Evolutionary conservation across 2,329 filamentous ascomycete species (phyloP).

Genomic region (Pezicula neosporulosa): DNA sequence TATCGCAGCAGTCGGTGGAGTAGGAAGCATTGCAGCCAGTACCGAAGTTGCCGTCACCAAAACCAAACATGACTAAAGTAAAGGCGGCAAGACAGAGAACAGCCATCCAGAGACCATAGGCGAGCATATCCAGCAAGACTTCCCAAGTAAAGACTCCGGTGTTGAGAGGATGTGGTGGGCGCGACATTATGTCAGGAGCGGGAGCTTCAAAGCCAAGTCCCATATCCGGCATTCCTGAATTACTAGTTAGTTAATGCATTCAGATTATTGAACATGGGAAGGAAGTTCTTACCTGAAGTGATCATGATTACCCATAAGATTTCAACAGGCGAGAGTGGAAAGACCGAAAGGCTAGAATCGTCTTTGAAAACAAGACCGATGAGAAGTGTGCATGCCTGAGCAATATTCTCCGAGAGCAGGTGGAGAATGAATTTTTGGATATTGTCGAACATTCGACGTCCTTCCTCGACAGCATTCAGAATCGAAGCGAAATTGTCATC

Average conservation of each 20-base stretch:
- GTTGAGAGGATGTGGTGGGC: constrained; percentile 69
- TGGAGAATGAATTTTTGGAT: constrained; percentile 68
- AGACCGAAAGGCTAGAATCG: constrained; percentile 66
- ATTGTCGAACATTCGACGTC: constrained; percentile 74
- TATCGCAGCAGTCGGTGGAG: constrained; percentile 55
- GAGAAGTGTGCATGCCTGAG: constrained; percentile 76
- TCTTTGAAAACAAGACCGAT: constrained; percentile 83
- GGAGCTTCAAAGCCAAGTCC: constrained; percentile 79
- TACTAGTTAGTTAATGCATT: neutral
- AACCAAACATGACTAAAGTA: constrained; percentile 59
- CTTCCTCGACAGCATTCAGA: constrained; percentile 68
- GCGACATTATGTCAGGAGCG: constrained; percentile 71
- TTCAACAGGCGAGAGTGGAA: constrained; percentile 80
- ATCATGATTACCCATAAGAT: constrained; percentile 96
- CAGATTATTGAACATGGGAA: neutral
- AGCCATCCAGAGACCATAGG: constrained; percentile 78
- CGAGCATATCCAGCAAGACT: constrained; percentile 73
- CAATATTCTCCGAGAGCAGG: constrained; percentile 70
- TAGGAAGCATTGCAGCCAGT: constrained; percentile 57
- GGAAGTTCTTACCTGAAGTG: constrained; percentile 56
- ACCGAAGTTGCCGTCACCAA: constrained; percentile 53
- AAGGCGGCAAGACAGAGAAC: constrained; percentile 63
- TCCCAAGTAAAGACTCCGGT: constrained; percentile 74
- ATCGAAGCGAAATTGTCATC: constrained; percentile 75
- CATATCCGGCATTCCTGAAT: constrained; percentile 68